Evolutionary conservation across 768 basidiomycete genomes (phyloP), one percentile per base, ranked within the genome.

Genomic region (Macrolepiota albuminosa): DNA sequence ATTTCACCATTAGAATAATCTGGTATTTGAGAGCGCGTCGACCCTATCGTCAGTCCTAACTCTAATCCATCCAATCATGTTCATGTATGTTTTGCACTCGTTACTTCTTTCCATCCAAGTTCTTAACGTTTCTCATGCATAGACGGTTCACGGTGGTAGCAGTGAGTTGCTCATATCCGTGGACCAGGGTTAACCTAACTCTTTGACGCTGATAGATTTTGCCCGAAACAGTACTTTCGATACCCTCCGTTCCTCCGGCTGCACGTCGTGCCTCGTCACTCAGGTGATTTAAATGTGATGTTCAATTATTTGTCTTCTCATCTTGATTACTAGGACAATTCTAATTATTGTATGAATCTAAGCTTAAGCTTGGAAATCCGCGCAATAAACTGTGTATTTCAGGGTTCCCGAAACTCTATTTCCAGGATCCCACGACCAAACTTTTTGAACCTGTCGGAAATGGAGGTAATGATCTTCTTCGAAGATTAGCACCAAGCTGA

Each of bases 321-420:
- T 37, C 34, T 14, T 57, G 10, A 48, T 57, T 26, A 59, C 18
- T 53, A 78, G 72, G 76, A 78, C 58, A 57, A 71, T 6, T 75
- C 76, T 10, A 76, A 76, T 59, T 78, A 78, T 62, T 78, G 77
- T 76, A 58, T 61, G 66, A 8, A 54, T 26, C 21, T 49, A 18
- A 29, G 21, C 57, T 16, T 4, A 18, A 37, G 37, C 1, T 9
- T 29, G 36, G 26, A 26, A 14, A 40, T 39, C 24, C 6, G 16
- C 50, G 16, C 48, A 9, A 40, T 46, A 4, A 56, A 47, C 13
- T 46, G 33, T 1, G 24, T 24, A 33, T 26, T 54, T 7, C 24
- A 78, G 76, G 75, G 76, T 77, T 77, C 62, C 72, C 76, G 9
- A 76, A 75, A 62, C 66, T 78, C 0, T 78, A 77, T 63, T 76